phyloP scores from a whole-genome alignment of 2,329 filamentous ascomycete genomes.

The Dothidotthia symphoricarpi region DNA sequence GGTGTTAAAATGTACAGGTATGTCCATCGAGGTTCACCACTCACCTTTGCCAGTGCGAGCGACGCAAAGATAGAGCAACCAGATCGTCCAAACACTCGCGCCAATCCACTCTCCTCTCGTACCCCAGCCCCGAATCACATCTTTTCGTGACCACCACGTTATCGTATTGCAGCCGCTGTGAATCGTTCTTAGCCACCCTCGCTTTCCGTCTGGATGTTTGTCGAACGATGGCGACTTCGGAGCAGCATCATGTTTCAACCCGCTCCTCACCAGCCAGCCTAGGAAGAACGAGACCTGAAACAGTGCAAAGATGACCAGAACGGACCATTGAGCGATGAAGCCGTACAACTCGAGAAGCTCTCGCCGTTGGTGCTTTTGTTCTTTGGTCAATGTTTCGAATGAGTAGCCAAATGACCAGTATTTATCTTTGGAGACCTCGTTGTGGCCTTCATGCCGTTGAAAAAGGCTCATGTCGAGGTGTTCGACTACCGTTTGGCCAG shows the following conservation, averaged over 20 bases:
- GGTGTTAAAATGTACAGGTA: background rate
- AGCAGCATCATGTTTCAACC: constrained; percentile 27
- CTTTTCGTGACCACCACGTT: constrained; percentile 49
- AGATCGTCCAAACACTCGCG: constrained; percentile 51
- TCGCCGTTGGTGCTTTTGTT: constrained; percentile 53
- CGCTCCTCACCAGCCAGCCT: constrained; percentile 31
- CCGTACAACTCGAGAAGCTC: constrained; percentile 56
- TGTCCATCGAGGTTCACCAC: constrained; percentile 12
- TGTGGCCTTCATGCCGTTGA: constrained; percentile 24
- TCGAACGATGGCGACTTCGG: constrained; percentile 47
- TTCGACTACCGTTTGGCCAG: background rate
- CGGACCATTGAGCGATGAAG: constrained; percentile 56
- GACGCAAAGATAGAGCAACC: constrained; percentile 53
- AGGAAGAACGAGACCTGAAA: constrained; percentile 44
- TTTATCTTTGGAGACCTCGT: constrained; percentile 23
- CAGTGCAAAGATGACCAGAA: constrained; percentile 47
- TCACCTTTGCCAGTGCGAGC: constrained; percentile 56
- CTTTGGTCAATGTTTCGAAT: constrained; percentile 52
- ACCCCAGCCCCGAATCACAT: constrained; percentile 47
- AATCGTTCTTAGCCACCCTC: constrained; percentile 24
- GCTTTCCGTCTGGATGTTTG: constrained; percentile 25
- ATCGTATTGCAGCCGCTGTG: constrained; percentile 28
- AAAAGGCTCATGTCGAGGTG: constrained; percentile 15
- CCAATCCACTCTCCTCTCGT: constrained; percentile 53
- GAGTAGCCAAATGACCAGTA: constrained; percentile 49